phyloP scores from a whole-genome alignment of 805 yeast species.

The Pichia deserticola region DNA sequence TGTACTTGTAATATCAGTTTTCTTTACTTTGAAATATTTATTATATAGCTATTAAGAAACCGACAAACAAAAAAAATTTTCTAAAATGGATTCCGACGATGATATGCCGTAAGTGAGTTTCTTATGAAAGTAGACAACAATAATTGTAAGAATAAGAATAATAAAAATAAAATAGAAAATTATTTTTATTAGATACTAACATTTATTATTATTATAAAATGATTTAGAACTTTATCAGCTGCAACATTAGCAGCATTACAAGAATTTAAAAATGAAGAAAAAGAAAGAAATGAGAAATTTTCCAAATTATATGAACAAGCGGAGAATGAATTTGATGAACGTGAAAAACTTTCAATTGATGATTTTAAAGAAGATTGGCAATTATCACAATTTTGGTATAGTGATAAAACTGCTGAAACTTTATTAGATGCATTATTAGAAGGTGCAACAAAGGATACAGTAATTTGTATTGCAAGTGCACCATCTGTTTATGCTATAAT shows the following conservation, averaged over 20 bases:
- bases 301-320: constrained; percentile 47
- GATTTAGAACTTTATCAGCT: constrained; percentile 34
- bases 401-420: constrained; percentile 60
- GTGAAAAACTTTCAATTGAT: constrained; percentile 40
- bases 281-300: constrained; percentile 48
- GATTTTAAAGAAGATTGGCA: constrained; percentile 91
- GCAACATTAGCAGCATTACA: constrained; percentile 49
- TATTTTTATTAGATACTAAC: too few relatives aligned
- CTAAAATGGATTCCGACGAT: constrained; percentile 8
- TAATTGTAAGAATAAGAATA: too few relatives aligned
- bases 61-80: too few relatives aligned
- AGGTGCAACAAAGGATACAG: constrained; percentile 67
- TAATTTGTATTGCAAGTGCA: constrained; percentile 74
- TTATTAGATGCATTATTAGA: constrained; percentile 67
- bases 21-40: too few relatives aligned
- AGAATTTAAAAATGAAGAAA: constrained; percentile 62
- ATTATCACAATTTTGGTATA: constrained; percentile 87
- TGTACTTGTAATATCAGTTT: too few relatives aligned
- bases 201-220: too few relatives aligned
- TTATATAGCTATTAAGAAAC: too few relatives aligned
- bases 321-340: constrained; percentile 44
- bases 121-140: too few relatives aligned
- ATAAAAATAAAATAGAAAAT: too few relatives aligned
- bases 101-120: constrained; percentile 8
- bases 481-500: constrained; percentile 90